These are phyloP conservation scores for Chlorella sp. DNA, from an alignment of 139 green algal species.

Conservation along the genomic window DNA sequence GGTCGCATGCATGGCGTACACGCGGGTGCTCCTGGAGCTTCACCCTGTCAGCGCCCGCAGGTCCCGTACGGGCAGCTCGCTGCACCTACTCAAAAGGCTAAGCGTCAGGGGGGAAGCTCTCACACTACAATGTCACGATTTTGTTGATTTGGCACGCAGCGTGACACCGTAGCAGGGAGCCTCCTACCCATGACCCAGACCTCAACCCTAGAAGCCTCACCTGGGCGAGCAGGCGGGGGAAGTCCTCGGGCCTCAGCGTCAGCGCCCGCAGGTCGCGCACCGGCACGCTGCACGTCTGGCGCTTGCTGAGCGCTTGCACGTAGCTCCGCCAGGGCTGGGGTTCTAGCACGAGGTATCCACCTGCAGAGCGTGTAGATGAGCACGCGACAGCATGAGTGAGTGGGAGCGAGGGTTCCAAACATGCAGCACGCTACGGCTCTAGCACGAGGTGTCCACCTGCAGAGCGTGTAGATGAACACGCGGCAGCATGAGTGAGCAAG, in stretches of 20 bases:
- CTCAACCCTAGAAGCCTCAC: not conserved
- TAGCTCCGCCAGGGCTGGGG: slow-evolving; percentile 88
- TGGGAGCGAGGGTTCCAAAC: not conserved
- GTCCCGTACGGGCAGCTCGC: too few species aligned
- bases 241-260: slow-evolving; percentile 55
- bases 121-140: too few species aligned
- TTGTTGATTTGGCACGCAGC: too few species aligned
- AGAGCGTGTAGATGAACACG: not conserved
- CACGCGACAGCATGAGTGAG: not conserved
- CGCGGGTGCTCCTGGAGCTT: too few species aligned
- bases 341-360: slow-evolving; percentile 82
- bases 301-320: slow-evolving; percentile 54
- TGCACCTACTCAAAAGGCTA: too few species aligned
- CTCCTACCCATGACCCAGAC: too few species aligned
- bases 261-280: slow-evolving; percentile 24
- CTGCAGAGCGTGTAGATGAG: slow-evolving; percentile 17
- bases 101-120: too few species aligned
- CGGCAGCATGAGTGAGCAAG: not conserved
- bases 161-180: too few species aligned
- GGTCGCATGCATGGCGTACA: too few species aligned
- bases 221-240: slow-evolving; percentile 14
- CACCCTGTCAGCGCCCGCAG: too few species aligned
- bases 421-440: slow-evolving; percentile 91
- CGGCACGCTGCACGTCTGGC: slow-evolving; percentile 22
- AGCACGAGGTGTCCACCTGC: slow-evolving; percentile 76